Base-by-base conservation (phyloP, 805 yeast genomes). In the Kluyveromyces nonfermentans region DNA sequence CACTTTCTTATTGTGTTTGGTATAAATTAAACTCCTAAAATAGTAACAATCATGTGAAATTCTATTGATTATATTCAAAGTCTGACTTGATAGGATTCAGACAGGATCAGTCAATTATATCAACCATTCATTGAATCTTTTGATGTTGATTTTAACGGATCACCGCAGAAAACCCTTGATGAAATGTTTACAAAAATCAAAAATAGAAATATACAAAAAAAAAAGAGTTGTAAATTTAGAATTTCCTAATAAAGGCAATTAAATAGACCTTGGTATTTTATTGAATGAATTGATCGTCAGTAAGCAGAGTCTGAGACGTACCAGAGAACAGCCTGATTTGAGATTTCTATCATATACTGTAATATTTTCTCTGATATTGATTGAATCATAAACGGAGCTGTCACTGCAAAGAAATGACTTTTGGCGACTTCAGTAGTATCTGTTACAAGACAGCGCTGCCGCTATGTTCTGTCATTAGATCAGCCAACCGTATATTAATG, bases 361-460 rank as follows among this genome's bases (percentile, higher is more conserved):
- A 25, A 3, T 25, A 6, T 25, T 25, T 6, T 14, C 12, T 3
- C 30, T 6, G 12, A 25, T 10, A 25, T 10, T 10, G 4, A 25
- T 25, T 25, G 30, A 14, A 25, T 5, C 41, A 22, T 25, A 17
- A 8, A 25, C 9, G 2, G 9, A 9, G 16, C 8, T 17, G 15
- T 25, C 4, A 10, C n/a, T n/a, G n/a, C n/a, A 25, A 4, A 25
- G 30, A 25, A 12, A 60, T 60, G 65, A 57, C 55, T 2, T 49
- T 58, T 35, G 55, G 58, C 25, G 53, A 58, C 44, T 58, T 62
- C 47, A 57, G 56, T 18, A 45, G 45, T 12, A 70, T 88, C 33
- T 88, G 96, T 63, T 56, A 69, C 33, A 73, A 71, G 41, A 75
- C 88, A 1, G 78, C 94, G 4, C 67, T 88, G 35, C 95, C 96